Evolutionary conservation across 805 yeast genomes (phyloP).

Genomic region (Lipomyces spencermartinsiae): DNA sequence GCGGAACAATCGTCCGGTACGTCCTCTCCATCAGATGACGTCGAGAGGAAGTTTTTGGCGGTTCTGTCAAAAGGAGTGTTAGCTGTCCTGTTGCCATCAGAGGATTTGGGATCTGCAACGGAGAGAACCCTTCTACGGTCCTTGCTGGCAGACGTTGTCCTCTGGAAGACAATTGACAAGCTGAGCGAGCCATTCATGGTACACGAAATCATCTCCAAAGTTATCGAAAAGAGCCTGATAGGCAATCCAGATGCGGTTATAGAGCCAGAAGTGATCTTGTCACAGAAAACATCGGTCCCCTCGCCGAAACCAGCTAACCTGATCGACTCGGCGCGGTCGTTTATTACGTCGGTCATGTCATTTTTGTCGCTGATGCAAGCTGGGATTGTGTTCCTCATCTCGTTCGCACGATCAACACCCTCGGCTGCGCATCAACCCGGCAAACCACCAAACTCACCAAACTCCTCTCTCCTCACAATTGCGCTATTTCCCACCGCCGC

Average conservation of each 20-base stretch:
- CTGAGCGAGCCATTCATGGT: conserved; percentile 59
- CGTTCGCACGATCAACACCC: conserved; percentile 23
- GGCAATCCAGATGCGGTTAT: background rate
- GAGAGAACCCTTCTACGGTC: conserved; percentile 51
- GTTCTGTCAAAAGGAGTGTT: conserved; percentile 49
- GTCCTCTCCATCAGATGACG: conserved; percentile 21
- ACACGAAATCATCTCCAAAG: conserved; percentile 52
- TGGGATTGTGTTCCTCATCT: conserved; percentile 25
- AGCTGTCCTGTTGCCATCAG: conserved; percentile 50
- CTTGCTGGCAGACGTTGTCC: conserved; percentile 52
- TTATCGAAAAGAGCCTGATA: conserved; percentile 35
- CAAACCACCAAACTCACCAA: background rate
- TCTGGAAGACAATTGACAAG: conserved; percentile 53
- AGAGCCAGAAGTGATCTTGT: conserved; percentile 10
- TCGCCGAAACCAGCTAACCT: background rate
- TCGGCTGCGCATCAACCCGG: background rate
- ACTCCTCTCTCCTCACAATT: conserved; percentile 31
- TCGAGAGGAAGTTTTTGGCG: conserved; percentile 47
- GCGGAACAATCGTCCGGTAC: conserved; percentile 11
- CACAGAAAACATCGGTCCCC: background rate
- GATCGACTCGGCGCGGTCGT: conserved; percentile 3
- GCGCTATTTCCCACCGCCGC: conserved; percentile 37
- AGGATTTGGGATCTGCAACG: conserved; percentile 50
- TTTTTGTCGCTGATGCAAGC: conserved; percentile 25
- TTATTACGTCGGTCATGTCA: conserved; percentile 13